Evolutionary conservation across 495 filamentous ascomycete species (phyloP).

Genomic region (Annulohypoxylon maeteangense): DNA sequence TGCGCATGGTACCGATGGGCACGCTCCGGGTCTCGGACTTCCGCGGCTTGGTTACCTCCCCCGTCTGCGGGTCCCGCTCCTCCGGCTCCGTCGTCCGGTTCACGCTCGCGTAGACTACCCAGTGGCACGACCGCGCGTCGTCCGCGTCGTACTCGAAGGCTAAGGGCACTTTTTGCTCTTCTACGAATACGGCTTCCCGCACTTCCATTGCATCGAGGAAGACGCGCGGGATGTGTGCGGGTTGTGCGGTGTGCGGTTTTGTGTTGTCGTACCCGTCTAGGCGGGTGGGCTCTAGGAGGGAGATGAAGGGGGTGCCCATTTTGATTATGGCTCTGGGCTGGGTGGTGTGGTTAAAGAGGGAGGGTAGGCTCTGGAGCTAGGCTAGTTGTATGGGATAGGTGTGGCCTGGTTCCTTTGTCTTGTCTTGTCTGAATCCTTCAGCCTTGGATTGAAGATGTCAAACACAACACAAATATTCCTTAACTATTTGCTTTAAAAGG

Average conservation of each 20-base stretch:
- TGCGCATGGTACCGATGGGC: conserved; percentile 78
- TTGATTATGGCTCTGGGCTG: neutral
- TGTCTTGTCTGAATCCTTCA: neutral
- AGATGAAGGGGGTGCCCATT: conserved; percentile 60
- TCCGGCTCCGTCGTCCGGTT: conserved; percentile 51
- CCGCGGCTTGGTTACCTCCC: conserved; percentile 44
- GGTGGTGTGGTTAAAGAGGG: neutral
- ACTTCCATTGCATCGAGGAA: conserved; percentile 84
- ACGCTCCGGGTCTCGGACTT: conserved; percentile 50
- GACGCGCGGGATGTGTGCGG: conserved; percentile 60
- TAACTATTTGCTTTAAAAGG: neutral
- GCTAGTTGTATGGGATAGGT: neutral
- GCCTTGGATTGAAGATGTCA: neutral
- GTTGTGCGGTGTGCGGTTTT: conserved; percentile 55
- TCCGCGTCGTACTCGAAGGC: conserved; percentile 82
- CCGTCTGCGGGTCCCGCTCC: conserved; percentile 46
- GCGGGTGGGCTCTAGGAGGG: conserved; percentile 58
- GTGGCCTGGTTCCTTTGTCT: neutral
- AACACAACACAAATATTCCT: neutral
- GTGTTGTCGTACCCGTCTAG: conserved; percentile 59
- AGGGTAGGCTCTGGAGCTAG: neutral
- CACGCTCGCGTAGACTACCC: conserved; percentile 75
- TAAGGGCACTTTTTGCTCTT: conserved; percentile 75
- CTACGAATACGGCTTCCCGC: conserved; percentile 78
- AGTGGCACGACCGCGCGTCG: conserved; percentile 81